These are phyloP conservation scores for Mycena rebaudengoi DNA, from an alignment of 768 basidiomycete genomes.

Conservation along the genomic window DNA sequence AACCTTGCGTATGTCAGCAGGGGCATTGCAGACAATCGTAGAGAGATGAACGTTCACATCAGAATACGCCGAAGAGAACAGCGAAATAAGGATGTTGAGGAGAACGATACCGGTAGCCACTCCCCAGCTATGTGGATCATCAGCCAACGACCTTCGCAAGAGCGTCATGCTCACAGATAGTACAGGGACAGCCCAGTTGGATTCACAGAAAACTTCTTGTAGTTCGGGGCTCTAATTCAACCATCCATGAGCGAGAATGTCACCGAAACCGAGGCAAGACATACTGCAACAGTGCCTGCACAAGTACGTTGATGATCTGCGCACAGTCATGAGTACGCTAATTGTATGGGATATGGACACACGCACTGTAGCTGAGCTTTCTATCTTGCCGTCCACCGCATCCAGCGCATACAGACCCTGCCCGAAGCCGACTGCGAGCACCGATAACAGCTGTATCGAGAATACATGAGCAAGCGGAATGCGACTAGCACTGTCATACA, in stretches of 20 bases:
- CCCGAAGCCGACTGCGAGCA: conserved; percentile 84
- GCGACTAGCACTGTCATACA: no score
- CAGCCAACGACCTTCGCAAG: no score
- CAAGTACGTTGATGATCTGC: conserved; percentile 73
- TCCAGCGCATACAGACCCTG: conserved; percentile 92
- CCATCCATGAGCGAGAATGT: no score
- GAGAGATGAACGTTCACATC: conserved; percentile 61
- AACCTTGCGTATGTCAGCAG: conserved; percentile 52
- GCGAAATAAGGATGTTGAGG: conserved; percentile 93
- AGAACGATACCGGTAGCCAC: conserved; percentile 60
- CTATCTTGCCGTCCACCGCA: conserved; percentile 83
- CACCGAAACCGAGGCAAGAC: no score
- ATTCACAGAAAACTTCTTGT: conserved; percentile 60
- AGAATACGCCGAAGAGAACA: conserved; percentile 92
- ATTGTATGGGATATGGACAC: neutral
- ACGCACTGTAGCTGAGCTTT: conserved; percentile 58
- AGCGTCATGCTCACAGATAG: conserved; percentile 67
- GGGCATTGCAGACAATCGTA: neutral
- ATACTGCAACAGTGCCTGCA: conserved; percentile 87
- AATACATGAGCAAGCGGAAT: neutral
- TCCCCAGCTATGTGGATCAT: conserved; percentile 23
- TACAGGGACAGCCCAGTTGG: conserved; percentile 72
- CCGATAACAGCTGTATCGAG: conserved; percentile 74
- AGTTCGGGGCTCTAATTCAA: no score
- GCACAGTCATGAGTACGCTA: neutral